phyloP scores from a whole-genome alignment of 768 basidiomycete species.

The Rhodotorula kratochvilovae region DNA sequence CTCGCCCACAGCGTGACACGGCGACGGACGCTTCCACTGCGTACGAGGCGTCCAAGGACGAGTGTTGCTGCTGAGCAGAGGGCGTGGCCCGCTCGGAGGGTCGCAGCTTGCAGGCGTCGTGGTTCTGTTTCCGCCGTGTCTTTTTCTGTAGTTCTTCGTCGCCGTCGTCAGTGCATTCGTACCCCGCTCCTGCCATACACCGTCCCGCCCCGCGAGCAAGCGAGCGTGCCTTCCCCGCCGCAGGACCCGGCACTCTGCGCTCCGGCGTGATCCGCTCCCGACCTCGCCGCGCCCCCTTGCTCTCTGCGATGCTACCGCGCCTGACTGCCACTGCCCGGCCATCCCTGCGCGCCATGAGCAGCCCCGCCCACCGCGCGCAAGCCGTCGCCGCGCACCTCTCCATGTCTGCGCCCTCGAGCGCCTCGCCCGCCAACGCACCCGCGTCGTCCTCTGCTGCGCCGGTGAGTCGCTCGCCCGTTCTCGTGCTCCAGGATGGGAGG shows the following conservation, averaged over 20 bases:
- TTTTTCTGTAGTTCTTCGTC: background rate
- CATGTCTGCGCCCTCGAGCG: background rate
- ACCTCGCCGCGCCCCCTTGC: too few relatives aligned
- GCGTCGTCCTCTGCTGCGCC: background rate
- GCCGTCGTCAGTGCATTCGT: too few relatives aligned
- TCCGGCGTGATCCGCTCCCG: background rate
- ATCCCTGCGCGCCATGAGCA: background rate
- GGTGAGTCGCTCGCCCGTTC: background rate
- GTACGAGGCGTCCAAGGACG: background rate
- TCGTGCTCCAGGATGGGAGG: background rate
- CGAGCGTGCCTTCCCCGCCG: too few relatives aligned
- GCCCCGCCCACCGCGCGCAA: background rate
- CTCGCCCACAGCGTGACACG: constrained; percentile 11
- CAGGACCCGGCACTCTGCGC: background rate
- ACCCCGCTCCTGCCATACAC: too few relatives aligned
- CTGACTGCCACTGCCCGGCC: background rate
- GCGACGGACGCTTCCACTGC: constrained; percentile 3
- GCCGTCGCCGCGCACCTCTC: background rate
- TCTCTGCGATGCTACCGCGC: background rate
- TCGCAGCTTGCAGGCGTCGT: too few relatives aligned
- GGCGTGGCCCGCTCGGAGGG: too few relatives aligned
- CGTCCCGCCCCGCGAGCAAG: too few relatives aligned
- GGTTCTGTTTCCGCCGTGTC: too few relatives aligned
- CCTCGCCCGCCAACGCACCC: background rate
- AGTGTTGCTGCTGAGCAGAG: constrained; percentile 15